Conservation (phyloP, 352 stramenopile genomes). For the Aphanomyces stellatus region DNA sequence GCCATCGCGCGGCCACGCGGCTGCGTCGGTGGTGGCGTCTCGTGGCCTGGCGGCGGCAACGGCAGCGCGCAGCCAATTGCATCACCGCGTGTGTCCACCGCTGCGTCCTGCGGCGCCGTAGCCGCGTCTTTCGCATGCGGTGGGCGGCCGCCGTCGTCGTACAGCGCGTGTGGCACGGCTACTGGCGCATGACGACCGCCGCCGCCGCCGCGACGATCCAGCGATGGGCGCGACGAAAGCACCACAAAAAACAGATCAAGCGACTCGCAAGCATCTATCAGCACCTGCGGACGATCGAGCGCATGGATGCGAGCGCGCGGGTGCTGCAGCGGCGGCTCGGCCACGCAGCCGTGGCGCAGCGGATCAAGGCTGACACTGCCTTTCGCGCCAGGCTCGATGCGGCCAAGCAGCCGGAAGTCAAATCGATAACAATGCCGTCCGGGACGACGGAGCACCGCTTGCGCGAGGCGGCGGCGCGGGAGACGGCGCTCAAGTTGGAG, state of each 20-base stretch:
- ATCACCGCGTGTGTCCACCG: slow-evolving; percentile 20
- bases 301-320: slow-evolving; percentile 29
- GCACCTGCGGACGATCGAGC: slow-evolving; percentile 26
- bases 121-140: background rate
- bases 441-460: slow-evolving; percentile 18
- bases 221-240: background rate
- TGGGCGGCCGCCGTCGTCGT: slow-evolving; percentile 23
- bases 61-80: background rate
- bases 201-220: slow-evolving; percentile 3
- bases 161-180: slow-evolving; percentile 40
- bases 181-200: slow-evolving; percentile 23
- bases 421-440: background rate
- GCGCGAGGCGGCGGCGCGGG: slow-evolving; percentile 16
- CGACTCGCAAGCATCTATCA: slow-evolving; percentile 23
- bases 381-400: background rate
- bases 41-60: background rate
- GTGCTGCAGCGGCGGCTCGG: slow-evolving; percentile 41
- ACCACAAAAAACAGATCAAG: background rate
- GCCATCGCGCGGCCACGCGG: background rate
- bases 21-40: slow-evolving; percentile 12
- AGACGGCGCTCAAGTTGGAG: slow-evolving; percentile 26
- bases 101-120: background rate
- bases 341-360: slow-evolving; percentile 23
- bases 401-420: background rate
- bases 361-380: slow-evolving; percentile 23